Conservation (phyloP, 768 basidiomycete species). For the Collybiopsis luxurians region DNA sequence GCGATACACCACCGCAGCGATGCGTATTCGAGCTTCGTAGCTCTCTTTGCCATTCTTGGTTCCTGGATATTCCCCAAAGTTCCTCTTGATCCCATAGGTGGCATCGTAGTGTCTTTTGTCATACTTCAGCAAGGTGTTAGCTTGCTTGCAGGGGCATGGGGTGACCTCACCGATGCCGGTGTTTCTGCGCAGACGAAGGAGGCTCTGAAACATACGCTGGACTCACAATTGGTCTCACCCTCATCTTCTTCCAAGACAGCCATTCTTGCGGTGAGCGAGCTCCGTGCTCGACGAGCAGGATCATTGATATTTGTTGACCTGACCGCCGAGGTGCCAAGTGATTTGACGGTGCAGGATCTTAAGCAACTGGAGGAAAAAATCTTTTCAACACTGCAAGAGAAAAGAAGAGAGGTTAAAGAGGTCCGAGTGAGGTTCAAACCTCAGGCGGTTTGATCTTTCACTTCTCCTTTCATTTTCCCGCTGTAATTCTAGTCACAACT, state of each 20-base stretch:
- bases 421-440: slow-evolving; percentile 66
- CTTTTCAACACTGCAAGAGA: slow-evolving; percentile 46
- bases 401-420: slow-evolving; percentile 67
- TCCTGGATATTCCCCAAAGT: slow-evolving; percentile 82
- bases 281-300: slow-evolving; percentile 77
- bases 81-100: slow-evolving; percentile 93
- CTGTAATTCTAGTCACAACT: neutral
- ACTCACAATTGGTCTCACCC: slow-evolving; percentile 45
- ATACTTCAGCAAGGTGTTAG: slow-evolving; percentile 77
- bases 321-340: slow-evolving; percentile 62
- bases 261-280: slow-evolving; percentile 45
- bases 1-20: slow-evolving; percentile 98
- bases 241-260: slow-evolving; percentile 19
- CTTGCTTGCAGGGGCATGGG: slow-evolving; percentile 67
- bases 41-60: slow-evolving; percentile 89
- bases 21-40: slow-evolving; percentile 89
- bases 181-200: slow-evolving; percentile 54
- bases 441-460: slow-evolving; percentile 20
- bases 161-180: slow-evolving; percentile 83
- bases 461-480: neutral
- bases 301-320: slow-evolving; percentile 85
- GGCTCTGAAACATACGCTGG: slow-evolving; percentile 53
- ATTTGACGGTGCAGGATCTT: slow-evolving; percentile 55
- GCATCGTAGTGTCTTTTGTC: slow-evolving; percentile 87
- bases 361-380: slow-evolving; percentile 65